Conservation (phyloP, 75 land plant species). For the Pinus taeda region DNA sequence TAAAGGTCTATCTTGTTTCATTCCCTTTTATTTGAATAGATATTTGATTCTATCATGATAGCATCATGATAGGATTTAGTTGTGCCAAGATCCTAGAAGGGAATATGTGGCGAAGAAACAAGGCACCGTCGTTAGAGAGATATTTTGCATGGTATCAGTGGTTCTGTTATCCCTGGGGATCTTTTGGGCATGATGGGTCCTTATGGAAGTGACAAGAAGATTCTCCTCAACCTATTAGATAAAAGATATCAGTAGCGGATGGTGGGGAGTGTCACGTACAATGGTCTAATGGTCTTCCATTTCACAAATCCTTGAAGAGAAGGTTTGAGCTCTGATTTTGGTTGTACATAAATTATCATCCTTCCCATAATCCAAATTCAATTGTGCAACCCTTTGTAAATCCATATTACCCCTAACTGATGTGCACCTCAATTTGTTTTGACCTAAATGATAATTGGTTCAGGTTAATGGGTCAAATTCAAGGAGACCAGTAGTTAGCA, state of each 20-base stretch:
- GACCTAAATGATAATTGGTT: too few species aligned
- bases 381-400: too few species aligned
- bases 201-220: slow-evolving; percentile 43
- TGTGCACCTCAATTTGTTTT: too few species aligned
- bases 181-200: slow-evolving; percentile 40
- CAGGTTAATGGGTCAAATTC: too few species aligned
- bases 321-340: background rate
- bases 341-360: too few species aligned
- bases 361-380: too few species aligned
- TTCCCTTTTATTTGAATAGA: background rate
- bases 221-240: slow-evolving; percentile 26
- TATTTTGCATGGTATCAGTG: slow-evolving; percentile 3
- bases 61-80: background rate
- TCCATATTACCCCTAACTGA: too few species aligned
- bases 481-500: too few species aligned
- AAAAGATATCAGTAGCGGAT: slow-evolving; percentile 9
- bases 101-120: background rate
- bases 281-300: slow-evolving; percentile 9
- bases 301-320: slow-evolving; percentile 17
- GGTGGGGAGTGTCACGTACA: slow-evolving; percentile 21
- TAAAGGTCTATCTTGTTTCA: background rate
- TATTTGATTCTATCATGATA: background rate
- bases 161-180: slow-evolving; percentile 25
- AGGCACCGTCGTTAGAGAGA: background rate
- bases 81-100: background rate